phyloP scores from a whole-genome alignment of 83 land plant genomes.

The Larix sibirica region DNA sequence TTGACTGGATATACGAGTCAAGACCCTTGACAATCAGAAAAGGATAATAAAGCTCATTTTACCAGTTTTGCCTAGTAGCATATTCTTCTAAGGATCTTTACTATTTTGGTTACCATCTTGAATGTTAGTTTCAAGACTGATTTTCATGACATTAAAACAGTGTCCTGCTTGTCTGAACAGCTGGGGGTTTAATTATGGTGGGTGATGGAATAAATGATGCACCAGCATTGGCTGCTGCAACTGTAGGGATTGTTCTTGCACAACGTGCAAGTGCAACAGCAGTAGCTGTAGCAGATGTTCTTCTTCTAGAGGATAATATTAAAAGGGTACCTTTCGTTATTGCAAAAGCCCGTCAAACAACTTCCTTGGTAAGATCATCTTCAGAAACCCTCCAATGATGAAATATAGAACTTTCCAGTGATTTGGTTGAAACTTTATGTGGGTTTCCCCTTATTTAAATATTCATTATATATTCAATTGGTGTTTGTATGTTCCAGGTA shows the following conservation, averaged over 20 bases:
- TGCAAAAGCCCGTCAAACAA: slow-evolving; percentile 95
- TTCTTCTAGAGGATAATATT: slow-evolving; percentile 87
- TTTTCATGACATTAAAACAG: neutral
- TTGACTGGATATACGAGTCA: too few relatives aligned
- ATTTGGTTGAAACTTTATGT: neutral
- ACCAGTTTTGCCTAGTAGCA: too few relatives aligned
- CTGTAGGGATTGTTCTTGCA: slow-evolving; percentile 97
- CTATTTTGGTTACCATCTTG: neutral
- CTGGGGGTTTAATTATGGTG: slow-evolving; percentile 92
- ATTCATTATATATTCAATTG: neutral
- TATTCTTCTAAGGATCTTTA: too few relatives aligned
- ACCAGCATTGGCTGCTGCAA: slow-evolving; percentile 97
- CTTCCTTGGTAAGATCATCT: slow-evolving; percentile 65
- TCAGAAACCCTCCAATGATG: neutral
- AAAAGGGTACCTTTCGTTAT: slow-evolving; percentile 90
- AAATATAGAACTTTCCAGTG: neutral
- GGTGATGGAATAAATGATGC: slow-evolving; percentile 99
- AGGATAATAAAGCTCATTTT: too few relatives aligned
- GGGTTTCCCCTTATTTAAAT: neutral
- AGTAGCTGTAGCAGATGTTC: slow-evolving; percentile 94
- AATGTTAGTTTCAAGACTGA: neutral
- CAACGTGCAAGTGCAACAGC: slow-evolving; percentile 98
- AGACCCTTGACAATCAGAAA: too few relatives aligned
- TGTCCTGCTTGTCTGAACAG: slow-evolving; percentile 10
- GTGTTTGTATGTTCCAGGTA: slow-evolving; percentile 57